phyloP scores from a whole-genome alignment of 257 asterid genomes.

The Gentiana macrophylla region DNA sequence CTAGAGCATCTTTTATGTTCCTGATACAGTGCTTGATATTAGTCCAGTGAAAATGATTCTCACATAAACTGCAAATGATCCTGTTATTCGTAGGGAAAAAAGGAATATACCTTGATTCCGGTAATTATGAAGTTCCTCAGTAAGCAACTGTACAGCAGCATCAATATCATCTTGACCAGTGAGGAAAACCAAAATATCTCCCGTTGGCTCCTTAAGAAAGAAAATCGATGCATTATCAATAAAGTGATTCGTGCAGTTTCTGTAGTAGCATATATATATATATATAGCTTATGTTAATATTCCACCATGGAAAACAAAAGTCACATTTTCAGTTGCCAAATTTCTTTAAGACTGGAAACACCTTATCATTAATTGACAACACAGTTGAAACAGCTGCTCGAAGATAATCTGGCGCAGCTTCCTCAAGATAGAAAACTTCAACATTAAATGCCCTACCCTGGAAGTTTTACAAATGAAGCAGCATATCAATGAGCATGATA shows the following conservation, averaged over 20 bases:
- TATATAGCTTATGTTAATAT: no score
- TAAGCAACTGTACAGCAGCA: constrained; percentile 72
- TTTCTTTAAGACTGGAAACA: constrained; percentile 10
- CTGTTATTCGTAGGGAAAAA: neutral
- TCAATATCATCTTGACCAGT: constrained; percentile 99
- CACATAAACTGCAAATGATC: neutral
- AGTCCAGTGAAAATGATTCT: neutral
- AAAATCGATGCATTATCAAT: neutral
- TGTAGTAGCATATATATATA: no score
- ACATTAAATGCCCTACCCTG: constrained; percentile 94
- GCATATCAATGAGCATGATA: neutral
- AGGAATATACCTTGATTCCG: constrained; percentile 46
- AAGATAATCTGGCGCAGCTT: constrained; percentile 78
- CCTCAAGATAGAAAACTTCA: constrained; percentile 63
- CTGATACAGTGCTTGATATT: neutral
- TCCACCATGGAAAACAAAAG: no score
- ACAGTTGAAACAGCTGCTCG: constrained; percentile 75
- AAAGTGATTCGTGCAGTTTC: no score
- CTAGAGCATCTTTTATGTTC: neutral
- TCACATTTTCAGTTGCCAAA: neutral
- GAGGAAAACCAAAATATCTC: constrained; percentile 86
- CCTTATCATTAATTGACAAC: constrained; percentile 72
- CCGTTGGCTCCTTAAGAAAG: constrained; percentile 56
- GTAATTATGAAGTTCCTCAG: constrained; percentile 56
- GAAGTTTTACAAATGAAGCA: constrained; percentile 12